A percentile compares a stretch with the other conserved stretches of the same genome.
phyloP scores from a whole-genome alignment of 2,329 filamentous ascomycete genomes.

The Fusarium sp. region DNA sequence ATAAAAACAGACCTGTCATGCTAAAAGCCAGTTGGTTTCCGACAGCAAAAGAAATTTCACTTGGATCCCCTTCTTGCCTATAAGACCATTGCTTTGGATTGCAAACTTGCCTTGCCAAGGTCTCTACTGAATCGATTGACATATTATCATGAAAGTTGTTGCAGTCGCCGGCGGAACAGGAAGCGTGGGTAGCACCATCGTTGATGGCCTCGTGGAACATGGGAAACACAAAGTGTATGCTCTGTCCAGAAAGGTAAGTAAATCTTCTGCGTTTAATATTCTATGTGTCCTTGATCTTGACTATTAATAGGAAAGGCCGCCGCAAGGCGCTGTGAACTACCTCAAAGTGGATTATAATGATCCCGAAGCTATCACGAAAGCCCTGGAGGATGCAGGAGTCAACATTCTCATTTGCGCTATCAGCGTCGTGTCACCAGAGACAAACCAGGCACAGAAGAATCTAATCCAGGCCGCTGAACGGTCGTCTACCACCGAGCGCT shows the following conservation, averaged over 20 bases:
- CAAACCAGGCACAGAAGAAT: constrained; percentile 29
- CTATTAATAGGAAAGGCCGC: not conserved
- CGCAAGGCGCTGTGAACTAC: not conserved
- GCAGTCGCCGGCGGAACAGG: constrained; percentile 33
- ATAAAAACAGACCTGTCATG: not conserved
- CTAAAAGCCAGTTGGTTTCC: not conserved
- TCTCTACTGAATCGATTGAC: no score
- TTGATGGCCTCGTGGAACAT: constrained; percentile 26
- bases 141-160: constrained; percentile 14
- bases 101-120: accelerated
- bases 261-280: accelerated
- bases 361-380: not conserved
- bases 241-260: constrained; percentile 14
- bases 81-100: accelerated
- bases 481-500: constrained; percentile 11
- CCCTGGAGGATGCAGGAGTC: constrained; percentile 3
- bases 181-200: constrained; percentile 25
- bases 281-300: not conserved
- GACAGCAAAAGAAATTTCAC: accelerated
- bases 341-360: constrained; percentile 24
- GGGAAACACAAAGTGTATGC: constrained; percentile 24
- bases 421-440: constrained; percentile 17
- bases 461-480: constrained; percentile 23
- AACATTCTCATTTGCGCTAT: constrained; percentile 33
- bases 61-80: no score